Evolutionary conservation across 768 basidiomycete species (phyloP).

Genomic region (Mycena rosella): DNA sequence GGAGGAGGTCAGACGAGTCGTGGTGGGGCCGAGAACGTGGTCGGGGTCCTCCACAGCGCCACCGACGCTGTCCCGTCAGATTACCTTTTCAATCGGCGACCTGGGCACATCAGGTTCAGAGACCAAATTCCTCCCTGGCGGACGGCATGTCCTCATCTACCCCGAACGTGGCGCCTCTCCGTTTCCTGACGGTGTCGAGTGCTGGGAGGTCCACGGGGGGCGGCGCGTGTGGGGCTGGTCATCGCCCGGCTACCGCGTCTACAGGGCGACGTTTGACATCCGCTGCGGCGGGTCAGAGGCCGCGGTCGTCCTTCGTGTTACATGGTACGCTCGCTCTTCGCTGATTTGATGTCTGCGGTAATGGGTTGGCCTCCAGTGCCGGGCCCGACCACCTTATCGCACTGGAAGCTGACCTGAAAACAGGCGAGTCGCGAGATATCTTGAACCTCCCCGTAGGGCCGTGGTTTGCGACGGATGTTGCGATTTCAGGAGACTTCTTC

Average conservation of each 20-base stretch:
- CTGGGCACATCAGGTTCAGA: too few species aligned
- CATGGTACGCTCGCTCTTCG: not conserved
- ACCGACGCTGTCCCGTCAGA: not conserved
- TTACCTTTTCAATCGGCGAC: not conserved
- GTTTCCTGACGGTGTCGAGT: not conserved
- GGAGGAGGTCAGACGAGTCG: not conserved
- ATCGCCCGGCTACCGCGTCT: not conserved
- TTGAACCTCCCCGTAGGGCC: not conserved
- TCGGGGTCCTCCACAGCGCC: not conserved
- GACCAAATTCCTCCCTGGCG: constrained; percentile 3
- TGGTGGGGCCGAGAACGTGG: not conserved
- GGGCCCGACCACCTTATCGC: not conserved
- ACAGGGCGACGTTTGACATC: not conserved
- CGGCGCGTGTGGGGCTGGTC: not conserved
- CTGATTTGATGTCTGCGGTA: too few species aligned
- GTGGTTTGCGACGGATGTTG: not conserved
- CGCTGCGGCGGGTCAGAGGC: not conserved
- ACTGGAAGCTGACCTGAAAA: not conserved
- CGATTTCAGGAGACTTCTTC: constrained; percentile 1
- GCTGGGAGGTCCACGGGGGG: not conserved
- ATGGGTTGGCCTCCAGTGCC: too few species aligned
- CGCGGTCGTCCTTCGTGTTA: not conserved
- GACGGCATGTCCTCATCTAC: not conserved
- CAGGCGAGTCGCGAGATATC: not conserved
- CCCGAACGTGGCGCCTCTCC: too few species aligned